A percentile compares a stretch with the other conserved stretches of the same genome.
phyloP scores from a whole-genome alignment of 2,329 filamentous ascomycete genomes.

The Pseudofabraea citricarpa region DNA sequence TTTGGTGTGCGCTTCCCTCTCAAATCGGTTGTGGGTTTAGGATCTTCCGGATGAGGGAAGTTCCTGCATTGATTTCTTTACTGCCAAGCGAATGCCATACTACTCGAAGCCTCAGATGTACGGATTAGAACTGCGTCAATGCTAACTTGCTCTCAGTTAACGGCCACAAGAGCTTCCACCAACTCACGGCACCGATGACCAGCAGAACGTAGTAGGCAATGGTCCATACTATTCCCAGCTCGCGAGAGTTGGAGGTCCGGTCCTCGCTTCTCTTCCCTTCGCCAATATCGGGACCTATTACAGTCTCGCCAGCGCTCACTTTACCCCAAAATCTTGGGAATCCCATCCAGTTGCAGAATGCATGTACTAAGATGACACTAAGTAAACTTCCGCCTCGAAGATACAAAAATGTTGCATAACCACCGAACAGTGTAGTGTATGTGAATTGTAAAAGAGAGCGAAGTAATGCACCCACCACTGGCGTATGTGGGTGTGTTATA shows the following conservation, averaged over 20 bases:
- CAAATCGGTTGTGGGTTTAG: too few relatives aligned
- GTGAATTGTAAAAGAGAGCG: conserved; percentile 78
- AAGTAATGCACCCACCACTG: conserved; percentile 56
- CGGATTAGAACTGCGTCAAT: conserved; percentile 35
- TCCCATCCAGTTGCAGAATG: conserved; percentile 91
- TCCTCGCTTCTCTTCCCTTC: conserved; percentile 32
- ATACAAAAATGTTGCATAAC: conserved; percentile 86
- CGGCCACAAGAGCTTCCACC: conserved; percentile 66
- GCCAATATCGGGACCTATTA: conserved; percentile 19
- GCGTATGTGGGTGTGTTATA: conserved; percentile 69
- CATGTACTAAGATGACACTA: conserved; percentile 71
- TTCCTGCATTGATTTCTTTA: too few relatives aligned
- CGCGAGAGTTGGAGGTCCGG: conserved; percentile 16
- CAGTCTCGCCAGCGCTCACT: conserved; percentile 41
- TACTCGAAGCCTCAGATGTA: too few relatives aligned
- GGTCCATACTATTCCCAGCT: conserved; percentile 57
- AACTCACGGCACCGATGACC: conserved; percentile 64
- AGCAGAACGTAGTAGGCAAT: conserved; percentile 75
- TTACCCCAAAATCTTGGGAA: conserved; percentile 81
- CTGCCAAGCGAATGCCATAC: too few relatives aligned
- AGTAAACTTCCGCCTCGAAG: conserved; percentile 78
- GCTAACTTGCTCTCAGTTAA: conserved; percentile 62
- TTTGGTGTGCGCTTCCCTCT: too few relatives aligned
- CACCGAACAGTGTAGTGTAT: conserved; percentile 91
- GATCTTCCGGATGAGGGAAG: too few relatives aligned